Evolutionary conservation across 2,329 filamentous ascomycete species (phyloP), one percentile per base, ranked within the genome.

Genomic region (Colletotrichum godetiae): DNA sequence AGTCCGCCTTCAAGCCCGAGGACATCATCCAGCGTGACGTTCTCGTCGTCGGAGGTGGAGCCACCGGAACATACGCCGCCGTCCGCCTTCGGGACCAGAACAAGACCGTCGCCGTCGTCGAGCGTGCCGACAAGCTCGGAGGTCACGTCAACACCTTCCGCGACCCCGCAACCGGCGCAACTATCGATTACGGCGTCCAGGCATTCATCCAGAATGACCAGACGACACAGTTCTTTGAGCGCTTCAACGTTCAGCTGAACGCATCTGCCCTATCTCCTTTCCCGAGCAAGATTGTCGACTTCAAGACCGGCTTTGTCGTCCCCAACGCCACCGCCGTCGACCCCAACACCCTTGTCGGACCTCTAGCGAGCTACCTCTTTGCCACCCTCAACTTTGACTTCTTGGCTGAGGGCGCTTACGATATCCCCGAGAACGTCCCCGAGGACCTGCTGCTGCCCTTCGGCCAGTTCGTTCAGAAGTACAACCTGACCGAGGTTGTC

Each of bases 41-140:
- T 22, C 84, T 90, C 67, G 82, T 90, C 74, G 82, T 90, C 46
- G 88, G 88, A 52, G 87, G 86, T 57, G 88, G 88, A 2, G 87
- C 88, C 3, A 84, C 86, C 1, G 88, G 88, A n/a, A 82, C 89
- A 1, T 84, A 84, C 52, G 83, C 84, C 15, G 83, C 88, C 33
- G 82, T 83, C 33, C 80, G 81, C 42, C 84, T 90, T n/a, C 86
- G 85, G 2, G 86, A 89, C 27, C 86, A 88, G 57, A 81, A 84
- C 27, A 83, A 86, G 74, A 85, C 80, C 1, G 83, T 86, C 0
- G 78, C 88, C 5, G 79, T 90, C 35, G 83, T 90, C 64, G 87
- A 89, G 31, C 57, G 42, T 1, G 11, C 52, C 12, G 68, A 72
- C 12, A 68, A 24, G 13, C 58, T 75, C 29, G 88, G 88, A 13